A percentile compares a stretch with the other conserved stretches of the same genome.
These are phyloP conservation scores for Protostelium mycophagum DNA, from an alignment of 78 protist species.

Conservation along the genomic window DNA sequence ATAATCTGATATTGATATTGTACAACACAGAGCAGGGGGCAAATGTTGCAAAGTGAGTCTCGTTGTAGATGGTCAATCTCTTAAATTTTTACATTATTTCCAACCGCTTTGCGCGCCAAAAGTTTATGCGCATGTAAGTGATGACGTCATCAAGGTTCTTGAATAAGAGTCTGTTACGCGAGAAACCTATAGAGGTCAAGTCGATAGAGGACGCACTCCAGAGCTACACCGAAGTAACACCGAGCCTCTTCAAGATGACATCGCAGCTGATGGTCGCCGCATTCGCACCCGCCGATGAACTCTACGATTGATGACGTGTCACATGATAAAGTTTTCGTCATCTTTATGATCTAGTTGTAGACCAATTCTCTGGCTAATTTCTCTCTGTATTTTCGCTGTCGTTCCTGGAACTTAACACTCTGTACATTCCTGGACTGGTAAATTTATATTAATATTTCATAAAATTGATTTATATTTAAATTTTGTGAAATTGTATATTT, in stretches of 20 bases:
- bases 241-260: background rate
- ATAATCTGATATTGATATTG: background rate
- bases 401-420: too few relatives aligned
- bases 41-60: background rate
- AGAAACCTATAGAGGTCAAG: background rate
- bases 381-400: too few relatives aligned
- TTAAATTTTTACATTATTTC: background rate
- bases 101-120: background rate
- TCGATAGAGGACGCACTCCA: background rate
- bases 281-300: background rate
- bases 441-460: too few relatives aligned
- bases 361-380: too few relatives aligned
- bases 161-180: too few relatives aligned
- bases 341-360: too few relatives aligned
- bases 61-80: too few relatives aligned
- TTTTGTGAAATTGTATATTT: too few relatives aligned
- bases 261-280: background rate
- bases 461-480: too few relatives aligned
- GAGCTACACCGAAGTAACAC: background rate
- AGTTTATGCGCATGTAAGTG: background rate
- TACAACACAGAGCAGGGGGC: background rate
- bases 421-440: too few relatives aligned
- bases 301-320: background rate
- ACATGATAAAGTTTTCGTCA: too few relatives aligned
- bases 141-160: background rate